Evolutionary conservation across 164 flowering plant genomes (phyloP), one percentile per base, ranked within the genome.

Genomic region (Umbilicus rupestris): DNA sequence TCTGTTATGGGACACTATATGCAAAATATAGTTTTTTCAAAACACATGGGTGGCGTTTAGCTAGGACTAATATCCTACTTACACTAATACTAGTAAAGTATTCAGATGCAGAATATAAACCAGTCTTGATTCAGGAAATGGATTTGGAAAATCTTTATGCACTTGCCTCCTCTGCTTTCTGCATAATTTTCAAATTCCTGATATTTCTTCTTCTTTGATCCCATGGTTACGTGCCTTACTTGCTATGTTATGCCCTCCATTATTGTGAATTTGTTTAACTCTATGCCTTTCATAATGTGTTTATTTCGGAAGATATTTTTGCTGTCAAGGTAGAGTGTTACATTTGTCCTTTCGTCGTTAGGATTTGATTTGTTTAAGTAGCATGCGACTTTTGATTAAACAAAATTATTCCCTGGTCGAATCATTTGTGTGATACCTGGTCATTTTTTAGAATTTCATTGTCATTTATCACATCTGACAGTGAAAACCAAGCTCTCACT

Each of bases 191-290:
- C 26, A 19, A 49, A 19, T 49, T n/a, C 55, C 55, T 49, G 24
- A 49, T 49, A 49, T 49, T 49, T 3, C 22, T 49, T 49, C 55
- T 49, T 49, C 55, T 2, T 19, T n/a, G 26, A 4, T 22, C 10
- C 28, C 24, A 49, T n/a, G 55, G 55, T 49, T 49, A 49, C 55
- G 55, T 49, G 55, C 55, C 55, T 49, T 49, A 24, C 24, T 49
- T 49, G 55, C 6, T 49, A 49, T 49, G 55, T 49, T n/a, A n/a
- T 49, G 26, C n/a, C 24, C 6, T n/a, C 26, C 22, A 20, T 49
- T 49, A 49, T 49, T 49, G 55, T n/a, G 24, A 5, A 3, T n/a
- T 49, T 49, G 24, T 49, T 49, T 20, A 49, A 1, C 10, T 49
- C 55, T 4, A n/a, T n/a, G 55, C 24, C 6, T 49, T 49, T 6